phyloP scores from a whole-genome alignment of 176 grass and related monocot genomes.

The Oryza meridionalis region DNA sequence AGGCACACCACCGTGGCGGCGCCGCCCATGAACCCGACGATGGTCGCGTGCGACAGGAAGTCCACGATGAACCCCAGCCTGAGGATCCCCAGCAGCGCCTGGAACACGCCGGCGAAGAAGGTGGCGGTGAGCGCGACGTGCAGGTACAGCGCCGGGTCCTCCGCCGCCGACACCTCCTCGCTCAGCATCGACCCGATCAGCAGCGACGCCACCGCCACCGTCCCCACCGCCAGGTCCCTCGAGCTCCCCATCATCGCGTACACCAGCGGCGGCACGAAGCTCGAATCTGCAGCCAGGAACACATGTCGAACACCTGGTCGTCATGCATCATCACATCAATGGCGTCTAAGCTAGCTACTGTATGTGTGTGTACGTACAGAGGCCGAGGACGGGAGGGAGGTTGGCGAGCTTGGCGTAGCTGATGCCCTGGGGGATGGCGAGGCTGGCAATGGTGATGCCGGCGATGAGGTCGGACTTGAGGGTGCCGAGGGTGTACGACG shows the following conservation, averaged over 20 bases:
- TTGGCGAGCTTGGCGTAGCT: conserved; percentile 97
- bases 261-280: conserved; percentile 97
- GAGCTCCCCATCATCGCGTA: conserved; percentile 98
- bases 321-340: too few species aligned
- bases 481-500: conserved; percentile 51
- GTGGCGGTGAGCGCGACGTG: conserved; percentile 85
- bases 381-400: conserved; percentile 79
- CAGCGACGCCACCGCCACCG: conserved; percentile 87
- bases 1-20: conserved; percentile 95
- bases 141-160: conserved; percentile 68
- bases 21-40: conserved; percentile 96
- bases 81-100: conserved; percentile 72
- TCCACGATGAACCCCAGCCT: conserved; percentile 97
- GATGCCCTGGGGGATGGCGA: conserved; percentile 99
- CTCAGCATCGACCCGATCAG: conserved; percentile 77
- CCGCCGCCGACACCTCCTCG: conserved; percentile 53
- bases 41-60: conserved; percentile 85
- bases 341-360: too few species aligned
- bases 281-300: conserved; percentile 61
- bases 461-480: conserved; percentile 85
- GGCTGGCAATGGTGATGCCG: conserved; percentile 93
- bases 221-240: conserved; percentile 83
- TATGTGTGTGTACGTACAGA: conserved; percentile 54
- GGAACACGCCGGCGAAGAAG: conserved; percentile 92
- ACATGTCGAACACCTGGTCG: too few species aligned